Conservation (phyloP, 2,329 filamentous ascomycete species). For the Hymenotorrendiella dingleyae region DNA sequence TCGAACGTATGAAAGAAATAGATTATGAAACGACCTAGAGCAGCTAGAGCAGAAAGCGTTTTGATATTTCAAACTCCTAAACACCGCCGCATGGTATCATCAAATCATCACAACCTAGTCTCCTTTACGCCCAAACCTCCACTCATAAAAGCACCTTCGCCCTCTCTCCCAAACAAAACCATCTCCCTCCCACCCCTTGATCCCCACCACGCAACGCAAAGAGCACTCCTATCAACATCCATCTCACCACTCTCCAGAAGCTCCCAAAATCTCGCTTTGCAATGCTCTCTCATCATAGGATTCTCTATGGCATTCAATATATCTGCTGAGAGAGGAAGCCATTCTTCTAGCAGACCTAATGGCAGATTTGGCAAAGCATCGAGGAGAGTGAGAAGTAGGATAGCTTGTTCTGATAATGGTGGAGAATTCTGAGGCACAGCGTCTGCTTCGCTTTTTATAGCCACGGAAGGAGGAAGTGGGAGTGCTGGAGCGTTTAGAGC, state of each 20-base stretch:
- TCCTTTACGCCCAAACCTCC: conserved; percentile 19
- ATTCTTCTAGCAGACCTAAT: conserved; percentile 54
- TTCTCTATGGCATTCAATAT: conserved; percentile 53
- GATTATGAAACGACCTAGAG: too few species aligned
- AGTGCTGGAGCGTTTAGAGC: conserved; percentile 48
- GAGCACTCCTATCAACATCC: conserved; percentile 60
- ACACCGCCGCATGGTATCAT: not conserved
- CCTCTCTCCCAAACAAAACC: conserved; percentile 19
- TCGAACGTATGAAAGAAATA: too few species aligned
- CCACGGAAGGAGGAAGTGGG: conserved; percentile 30
- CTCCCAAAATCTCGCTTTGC: conserved; percentile 62
- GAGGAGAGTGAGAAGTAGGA: conserved; percentile 56
- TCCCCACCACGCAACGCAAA: conserved; percentile 65
- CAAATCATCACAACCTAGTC: conserved; percentile 18
- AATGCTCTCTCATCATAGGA: conserved; percentile 47
- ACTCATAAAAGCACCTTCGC: conserved; percentile 27
- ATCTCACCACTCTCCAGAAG: conserved; percentile 59
- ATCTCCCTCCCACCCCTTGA: conserved; percentile 36
- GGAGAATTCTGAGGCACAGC: conserved; percentile 17
- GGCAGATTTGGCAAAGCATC: conserved; percentile 59
- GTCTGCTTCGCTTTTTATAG: conserved; percentile 27
- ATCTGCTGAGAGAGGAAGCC: conserved; percentile 57
- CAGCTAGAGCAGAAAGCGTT: not conserved
- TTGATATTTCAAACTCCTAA: not conserved
- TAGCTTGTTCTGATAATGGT: conserved; percentile 55